These are phyloP conservation scores for Endocladia muricata DNA, from an alignment of 31 red algal genomes.

Conservation along the genomic window DNA sequence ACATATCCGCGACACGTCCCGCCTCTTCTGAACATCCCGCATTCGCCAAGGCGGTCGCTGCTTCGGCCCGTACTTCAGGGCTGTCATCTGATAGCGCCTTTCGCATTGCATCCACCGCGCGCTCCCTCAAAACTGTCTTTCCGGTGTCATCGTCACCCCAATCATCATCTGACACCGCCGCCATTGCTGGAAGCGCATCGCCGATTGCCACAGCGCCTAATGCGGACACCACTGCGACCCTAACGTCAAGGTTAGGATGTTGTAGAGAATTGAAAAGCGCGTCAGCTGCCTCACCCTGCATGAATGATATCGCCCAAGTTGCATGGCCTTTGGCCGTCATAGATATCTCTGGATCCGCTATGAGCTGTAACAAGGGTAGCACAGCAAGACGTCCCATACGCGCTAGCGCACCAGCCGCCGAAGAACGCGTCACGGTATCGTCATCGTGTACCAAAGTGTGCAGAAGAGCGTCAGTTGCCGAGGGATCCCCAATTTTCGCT, in stretches of 20 bases:
- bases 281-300: constrained; percentile 55
- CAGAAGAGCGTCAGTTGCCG: constrained; percentile 32
- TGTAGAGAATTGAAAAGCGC: constrained; percentile 28
- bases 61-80: constrained; percentile 57
- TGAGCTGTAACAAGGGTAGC: constrained; percentile 26
- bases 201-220: constrained; percentile 68
- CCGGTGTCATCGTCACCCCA: constrained; percentile 36
- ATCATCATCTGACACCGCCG: constrained; percentile 41
- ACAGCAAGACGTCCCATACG: constrained; percentile 54
- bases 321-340: constrained; percentile 78
- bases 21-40: constrained; percentile 32
- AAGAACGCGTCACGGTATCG: constrained; percentile 61
- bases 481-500: constrained; percentile 67
- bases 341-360: constrained; percentile 22
- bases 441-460: constrained; percentile 49
- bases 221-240: constrained; percentile 53
- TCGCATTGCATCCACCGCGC: constrained; percentile 37
- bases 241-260: constrained; percentile 41
- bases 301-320: constrained; percentile 71
- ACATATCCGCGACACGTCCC: constrained; percentile 19
- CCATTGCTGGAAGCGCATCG: constrained; percentile 64
- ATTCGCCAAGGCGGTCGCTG: constrained; percentile 62
- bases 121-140: constrained; percentile 29
- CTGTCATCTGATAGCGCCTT: constrained; percentile 43
- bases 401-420: constrained; percentile 68